Base-by-base conservation (phyloP, 257 asterid genomes). In the Forsythia viridissima region DNA sequence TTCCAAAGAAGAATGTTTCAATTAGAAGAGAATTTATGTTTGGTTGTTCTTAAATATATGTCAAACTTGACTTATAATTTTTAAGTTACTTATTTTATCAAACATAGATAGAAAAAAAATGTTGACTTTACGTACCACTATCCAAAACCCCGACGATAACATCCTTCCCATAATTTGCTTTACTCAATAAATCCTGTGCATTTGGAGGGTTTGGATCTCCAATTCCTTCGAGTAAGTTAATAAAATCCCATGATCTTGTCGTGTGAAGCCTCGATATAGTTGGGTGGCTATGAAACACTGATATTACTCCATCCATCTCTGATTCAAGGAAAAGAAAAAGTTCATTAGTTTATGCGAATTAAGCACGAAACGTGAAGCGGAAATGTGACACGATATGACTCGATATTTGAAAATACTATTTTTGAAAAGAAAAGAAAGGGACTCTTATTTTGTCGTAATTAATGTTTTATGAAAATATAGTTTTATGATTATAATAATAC, bases 161-260 rank as follows among this genome's bases (percentile, higher is more conserved):
- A 73, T 89, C 76, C 40, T 85, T 72, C 6, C 91, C 90, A 38
- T 71, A 75, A 13, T 70, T 57, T 40, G 91, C 87, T 75, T 36
- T 84, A 9, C 37, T 40, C 39, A 85, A 39, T 37, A 89, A 13
- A 8, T 80, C 76, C 3, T 84, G 85, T 12, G 79, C 78, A 1
- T 41, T 70, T 16, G 61, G 73, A 24, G 48, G 44, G 6, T 79
- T 46, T 11, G 78, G 18, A 76, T 82, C 66, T 77, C 84, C 37
- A 61, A 76, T 67, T 6, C 81, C 87, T 83, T 89, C 88, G 0
- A 88, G 79, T 30, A 82, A 72, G 52, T 70, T 78, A 0, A 82
- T 68, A 76, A 87, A 89, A 79, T 87, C 90, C 93, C 91, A 84
- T 2, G 91, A 87, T 82, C 93, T 84, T 1, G 90, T 89, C 0